Evolutionary conservation across 179 eudicot genomes (phyloP).

Genomic region (Silene vulgaris): DNA sequence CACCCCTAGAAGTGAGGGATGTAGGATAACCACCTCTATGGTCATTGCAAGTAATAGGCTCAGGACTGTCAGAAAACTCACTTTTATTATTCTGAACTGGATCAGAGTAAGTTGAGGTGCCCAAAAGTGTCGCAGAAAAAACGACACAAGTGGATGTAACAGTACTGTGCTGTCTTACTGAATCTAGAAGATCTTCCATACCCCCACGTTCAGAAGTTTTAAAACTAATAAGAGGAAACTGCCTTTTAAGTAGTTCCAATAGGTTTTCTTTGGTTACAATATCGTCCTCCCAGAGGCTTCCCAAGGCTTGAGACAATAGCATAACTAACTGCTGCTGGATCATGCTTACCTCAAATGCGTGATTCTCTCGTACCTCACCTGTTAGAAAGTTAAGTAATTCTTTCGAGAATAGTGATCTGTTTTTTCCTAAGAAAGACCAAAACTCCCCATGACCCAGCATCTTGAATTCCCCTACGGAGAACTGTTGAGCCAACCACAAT

Average conservation of each 20-base stretch:
- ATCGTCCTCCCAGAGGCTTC: slow-evolving; percentile 49
- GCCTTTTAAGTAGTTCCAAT: slow-evolving; percentile 53
- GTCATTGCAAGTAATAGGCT: slow-evolving; percentile 18
- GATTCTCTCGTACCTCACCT: slow-evolving; percentile 30
- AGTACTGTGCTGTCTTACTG: slow-evolving; percentile 32
- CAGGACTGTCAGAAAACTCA: slow-evolving; percentile 24
- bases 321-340: slow-evolving; percentile 50
- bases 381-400: slow-evolving; percentile 41
- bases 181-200: slow-evolving; percentile 29
- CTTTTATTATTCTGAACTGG: slow-evolving; percentile 24
- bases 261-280: slow-evolving; percentile 46
- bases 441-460: slow-evolving; percentile 80
- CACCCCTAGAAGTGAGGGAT: slow-evolving; percentile 52
- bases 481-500: slow-evolving; percentile 63
- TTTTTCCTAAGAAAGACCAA: slow-evolving; percentile 47
- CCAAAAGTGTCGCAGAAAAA: slow-evolving; percentile 65
- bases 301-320: slow-evolving; percentile 68
- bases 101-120: slow-evolving; percentile 26
- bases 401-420: slow-evolving; percentile 45
- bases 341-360: slow-evolving; percentile 56
- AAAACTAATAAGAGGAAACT: slow-evolving; percentile 66
- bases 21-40: slow-evolving; percentile 27
- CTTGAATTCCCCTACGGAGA: slow-evolving; percentile 59
- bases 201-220: slow-evolving; percentile 36
- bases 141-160: slow-evolving; percentile 41